Conservation (phyloP, 495 filamentous ascomycete species). For the Aspergillus ostianus region DNA sequence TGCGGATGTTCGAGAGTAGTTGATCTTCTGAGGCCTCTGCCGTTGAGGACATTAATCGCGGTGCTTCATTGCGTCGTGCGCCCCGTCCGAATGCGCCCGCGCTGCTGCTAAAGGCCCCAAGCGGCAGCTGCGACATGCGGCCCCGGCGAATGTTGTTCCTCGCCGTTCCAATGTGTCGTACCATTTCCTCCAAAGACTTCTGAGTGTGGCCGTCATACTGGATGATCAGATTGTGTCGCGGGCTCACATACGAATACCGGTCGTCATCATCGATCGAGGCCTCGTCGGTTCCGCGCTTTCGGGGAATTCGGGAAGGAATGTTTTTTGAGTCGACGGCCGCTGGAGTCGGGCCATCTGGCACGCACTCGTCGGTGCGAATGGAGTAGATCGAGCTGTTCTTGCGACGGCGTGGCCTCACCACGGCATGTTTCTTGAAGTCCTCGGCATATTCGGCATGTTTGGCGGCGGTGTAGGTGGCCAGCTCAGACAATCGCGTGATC, state of each 20-base stretch:
- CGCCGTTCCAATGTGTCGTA: conserved; percentile 74
- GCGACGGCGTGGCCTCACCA: conserved; percentile 23
- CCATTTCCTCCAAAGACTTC: conserved; percentile 72
- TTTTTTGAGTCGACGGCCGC: conserved; percentile 19
- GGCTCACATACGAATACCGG: conserved; percentile 57
- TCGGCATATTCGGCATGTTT: conserved; percentile 65
- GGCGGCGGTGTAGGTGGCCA: conserved; percentile 63
- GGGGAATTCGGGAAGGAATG: conserved; percentile 18
- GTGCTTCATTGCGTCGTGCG: conserved; percentile 14
- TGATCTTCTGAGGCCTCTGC: conserved; percentile 11
- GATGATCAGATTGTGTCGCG: conserved; percentile 76
- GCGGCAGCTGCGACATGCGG: conserved; percentile 47
- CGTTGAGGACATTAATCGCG: conserved; percentile 9
- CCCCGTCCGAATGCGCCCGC: conserved; percentile 2
- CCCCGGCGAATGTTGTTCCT: conserved; percentile 81
- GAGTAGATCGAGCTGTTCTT: conserved; percentile 50
- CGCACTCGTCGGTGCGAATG: conserved; percentile 38
- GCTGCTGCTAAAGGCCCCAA: conserved; percentile 17
- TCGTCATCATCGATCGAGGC: conserved; percentile 29
- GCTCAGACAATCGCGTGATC: conserved; percentile 65
- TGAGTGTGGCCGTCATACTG: conserved; percentile 89
- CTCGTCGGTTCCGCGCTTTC: conserved; percentile 32
- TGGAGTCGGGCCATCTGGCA: conserved; percentile 7
- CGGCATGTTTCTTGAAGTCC: conserved; percentile 34
- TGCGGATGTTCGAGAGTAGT: conserved; percentile 30